These are phyloP conservation scores for Verbascum thapsus DNA, from an alignment of 257 asterid species.

Conservation along the genomic window DNA sequence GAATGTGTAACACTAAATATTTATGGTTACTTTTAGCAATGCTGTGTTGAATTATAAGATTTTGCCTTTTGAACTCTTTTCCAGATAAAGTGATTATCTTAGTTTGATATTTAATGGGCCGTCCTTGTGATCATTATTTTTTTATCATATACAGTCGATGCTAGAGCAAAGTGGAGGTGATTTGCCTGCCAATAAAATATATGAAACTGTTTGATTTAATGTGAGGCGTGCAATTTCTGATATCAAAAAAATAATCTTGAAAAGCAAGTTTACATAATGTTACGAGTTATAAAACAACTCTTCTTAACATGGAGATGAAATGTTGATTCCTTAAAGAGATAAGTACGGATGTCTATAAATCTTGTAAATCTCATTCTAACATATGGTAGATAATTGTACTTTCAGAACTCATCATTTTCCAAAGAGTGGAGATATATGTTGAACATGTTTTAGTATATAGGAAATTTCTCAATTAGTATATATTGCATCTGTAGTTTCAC, in stretches of 20 bases:
- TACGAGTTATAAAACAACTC: background rate
- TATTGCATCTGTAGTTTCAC: no score
- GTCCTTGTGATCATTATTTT: background rate
- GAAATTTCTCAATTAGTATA: background rate
- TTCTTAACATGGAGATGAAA: background rate
- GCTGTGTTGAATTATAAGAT: constrained; percentile 6
- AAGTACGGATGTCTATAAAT: background rate
- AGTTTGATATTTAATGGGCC: background rate
- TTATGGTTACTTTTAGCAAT: background rate
- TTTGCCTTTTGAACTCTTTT: constrained; percentile 16
- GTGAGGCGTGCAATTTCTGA: constrained; percentile 51
- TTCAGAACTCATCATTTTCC: background rate
- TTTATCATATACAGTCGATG: constrained; percentile 26
- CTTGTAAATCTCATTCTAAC: background rate
- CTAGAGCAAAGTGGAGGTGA: constrained; percentile 34
- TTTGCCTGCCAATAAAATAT: constrained; percentile 38
- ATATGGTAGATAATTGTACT: background rate
- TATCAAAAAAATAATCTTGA: constrained; percentile 43
- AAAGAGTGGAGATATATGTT: background rate
- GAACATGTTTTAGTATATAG: background rate
- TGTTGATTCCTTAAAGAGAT: background rate
- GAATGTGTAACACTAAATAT: background rate
- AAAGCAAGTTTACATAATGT: constrained; percentile 25
- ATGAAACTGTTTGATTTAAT: constrained; percentile 47
- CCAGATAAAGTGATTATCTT: background rate